phyloP scores from a whole-genome alignment of 352 stramenopile species.

The Phytophthora tentaculata region DNA sequence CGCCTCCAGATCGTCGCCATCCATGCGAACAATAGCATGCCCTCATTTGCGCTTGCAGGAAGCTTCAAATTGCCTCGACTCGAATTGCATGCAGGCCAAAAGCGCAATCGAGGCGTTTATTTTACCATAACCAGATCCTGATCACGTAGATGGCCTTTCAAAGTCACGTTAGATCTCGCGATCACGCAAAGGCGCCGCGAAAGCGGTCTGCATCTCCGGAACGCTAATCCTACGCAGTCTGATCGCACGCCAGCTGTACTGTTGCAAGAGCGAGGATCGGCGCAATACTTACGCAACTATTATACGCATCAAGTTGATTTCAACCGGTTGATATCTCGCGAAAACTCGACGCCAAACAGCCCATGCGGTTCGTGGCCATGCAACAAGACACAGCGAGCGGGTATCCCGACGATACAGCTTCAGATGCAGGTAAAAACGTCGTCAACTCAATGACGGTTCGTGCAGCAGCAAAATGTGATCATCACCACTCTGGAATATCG shows the following conservation, averaged over 20 bases:
- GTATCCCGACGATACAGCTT: slow-evolving; percentile 22
- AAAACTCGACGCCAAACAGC: background rate
- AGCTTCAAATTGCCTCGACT: no score
- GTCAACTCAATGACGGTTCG: background rate
- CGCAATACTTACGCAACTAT: no score
- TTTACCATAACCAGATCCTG: slow-evolving; percentile 16
- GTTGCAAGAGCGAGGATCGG: slow-evolving; percentile 4
- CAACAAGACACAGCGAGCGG: slow-evolving; percentile 11
- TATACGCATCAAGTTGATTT: no score
- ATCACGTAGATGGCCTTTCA: slow-evolving; percentile 6
- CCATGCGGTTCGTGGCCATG: background rate
- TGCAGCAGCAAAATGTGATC: slow-evolving; percentile 1
- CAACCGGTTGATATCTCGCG: no score
- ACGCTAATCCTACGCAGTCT: slow-evolving; percentile 24
- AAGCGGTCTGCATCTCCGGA: slow-evolving; percentile 31
- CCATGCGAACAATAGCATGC: no score
- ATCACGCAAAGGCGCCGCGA: slow-evolving; percentile 21
- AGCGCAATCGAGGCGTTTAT: slow-evolving; percentile 30
- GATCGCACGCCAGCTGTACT: slow-evolving; percentile 19
- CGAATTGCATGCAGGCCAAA: background rate
- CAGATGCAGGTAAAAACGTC: slow-evolving; percentile 25
- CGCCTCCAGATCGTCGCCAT: no score
- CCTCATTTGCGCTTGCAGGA: no score
- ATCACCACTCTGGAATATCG: background rate
- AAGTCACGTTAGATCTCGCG: background rate